Evolutionary conservation across 2,329 filamentous ascomycete species (phyloP), one percentile per base, ranked within the genome.

Genomic region (Fusarium sp.): DNA sequence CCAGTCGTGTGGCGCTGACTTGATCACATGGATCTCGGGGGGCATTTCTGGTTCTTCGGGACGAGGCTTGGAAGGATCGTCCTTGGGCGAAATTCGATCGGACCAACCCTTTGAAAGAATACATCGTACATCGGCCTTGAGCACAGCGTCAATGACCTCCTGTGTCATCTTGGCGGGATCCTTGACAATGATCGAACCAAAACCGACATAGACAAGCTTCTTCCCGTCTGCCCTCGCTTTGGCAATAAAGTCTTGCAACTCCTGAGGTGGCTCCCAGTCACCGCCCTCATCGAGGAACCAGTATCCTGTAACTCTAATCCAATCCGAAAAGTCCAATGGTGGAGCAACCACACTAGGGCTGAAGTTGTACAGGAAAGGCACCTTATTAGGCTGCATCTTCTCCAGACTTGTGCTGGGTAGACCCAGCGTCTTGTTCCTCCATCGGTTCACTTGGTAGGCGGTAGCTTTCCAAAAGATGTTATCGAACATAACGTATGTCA

Each of bases 281-380:
- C 60, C 84, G 5, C 83, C 86, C 78, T 97, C 95, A 71, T 97
- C 91, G 49, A 99, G 82, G 79, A 99, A 98, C 96, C 96, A 99
- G 81, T 99, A 98, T 0, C 96, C 96, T 0, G 96, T 98, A 9
- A 98, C 93, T 42, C 93, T 89, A 77, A 99, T 96, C 96, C 96
- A 99, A 78, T 98, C 96, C 41, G 93, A 95, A 80, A 94, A 99
- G 80, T 99, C 96, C 3, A 97, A 84, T 16, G 96, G 96, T 30
- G 94, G 95, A 3, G 92, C 89, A n/a, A 99, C 96, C 13, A 99
- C 96, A 12, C 89, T 92, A 1, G 94, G 93, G 57, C 93, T 97
- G 78, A 97, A 98, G 80, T 97, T 98, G 83, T 99, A 99, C 45
- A 99, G 80, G 79, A 99, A 99, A 0, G 96, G 96, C n/a, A 97